Conservation (phyloP, 805 yeast genomes). For the Tetrapisispora phaffii region DNA sequence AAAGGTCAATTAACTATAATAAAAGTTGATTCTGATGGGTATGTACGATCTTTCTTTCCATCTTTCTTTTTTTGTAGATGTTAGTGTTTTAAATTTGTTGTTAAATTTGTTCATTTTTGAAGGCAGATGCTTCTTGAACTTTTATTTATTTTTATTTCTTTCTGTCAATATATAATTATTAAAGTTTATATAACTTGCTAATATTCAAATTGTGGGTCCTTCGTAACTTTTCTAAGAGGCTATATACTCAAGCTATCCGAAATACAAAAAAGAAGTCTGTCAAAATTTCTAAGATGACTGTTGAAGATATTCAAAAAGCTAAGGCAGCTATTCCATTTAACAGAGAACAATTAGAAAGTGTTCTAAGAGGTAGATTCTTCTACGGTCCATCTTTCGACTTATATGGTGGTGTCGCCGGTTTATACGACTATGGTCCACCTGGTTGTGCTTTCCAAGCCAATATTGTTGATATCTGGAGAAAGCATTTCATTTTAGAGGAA, state of each 20-base stretch:
- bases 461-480: conserved; percentile 91
- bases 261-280: conserved; percentile 19
- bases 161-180: neutral
- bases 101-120: too few relatives aligned
- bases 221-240: conserved; percentile 16
- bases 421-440: conserved; percentile 98
- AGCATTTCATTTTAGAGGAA: conserved; percentile 93
- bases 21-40: too few relatives aligned
- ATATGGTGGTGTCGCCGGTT: conserved; percentile 97
- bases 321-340: conserved; percentile 39
- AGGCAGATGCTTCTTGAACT: too few relatives aligned
- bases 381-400: conserved; percentile 96
- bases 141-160: neutral
- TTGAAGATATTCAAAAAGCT: conserved; percentile 26
- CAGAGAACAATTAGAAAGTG: conserved; percentile 84
- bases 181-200: neutral
- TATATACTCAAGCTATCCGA: conserved; percentile 17
- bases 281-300: conserved; percentile 24
- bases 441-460: conserved; percentile 98
- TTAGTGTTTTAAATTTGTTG: too few relatives aligned
- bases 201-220: conserved; percentile 16
- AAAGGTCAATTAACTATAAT: too few relatives aligned
- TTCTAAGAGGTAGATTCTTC: conserved; percentile 90
- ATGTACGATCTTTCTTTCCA: too few relatives aligned
- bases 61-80: too few relatives aligned